Percentiles rank a stretch among this genome's conserved stretches.
These are phyloP conservation scores for Saccharomyces hybrid DNA, from an alignment of 1,139 yeast species.

Conservation along the genomic window DNA sequence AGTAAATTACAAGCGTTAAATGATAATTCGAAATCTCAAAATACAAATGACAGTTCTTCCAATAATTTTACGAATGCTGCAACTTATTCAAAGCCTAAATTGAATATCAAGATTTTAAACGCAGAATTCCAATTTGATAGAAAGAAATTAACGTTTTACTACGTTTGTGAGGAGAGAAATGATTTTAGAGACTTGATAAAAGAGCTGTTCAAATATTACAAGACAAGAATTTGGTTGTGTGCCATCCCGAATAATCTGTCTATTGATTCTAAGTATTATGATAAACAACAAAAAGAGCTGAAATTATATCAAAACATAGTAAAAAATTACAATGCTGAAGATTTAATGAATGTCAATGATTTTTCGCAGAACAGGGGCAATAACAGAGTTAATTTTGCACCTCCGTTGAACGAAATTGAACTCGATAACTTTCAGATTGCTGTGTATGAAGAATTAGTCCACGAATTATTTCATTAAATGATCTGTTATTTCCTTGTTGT, in stretches of 20 bases:
- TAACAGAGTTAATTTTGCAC: slow-evolving; percentile 24
- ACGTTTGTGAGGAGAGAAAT: slow-evolving; percentile 61
- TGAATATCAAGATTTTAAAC: slow-evolving; percentile 46
- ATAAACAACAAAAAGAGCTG: slow-evolving; percentile 25
- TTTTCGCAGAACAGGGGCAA: slow-evolving; percentile 13
- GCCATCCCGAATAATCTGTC: slow-evolving; percentile 48
- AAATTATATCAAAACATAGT: slow-evolving; percentile 31
- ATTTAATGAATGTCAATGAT: slow-evolving; percentile 18
- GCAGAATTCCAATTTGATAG: slow-evolving; percentile 96
- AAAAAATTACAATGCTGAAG: slow-evolving; percentile 27
- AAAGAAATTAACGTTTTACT: slow-evolving; percentile 86
- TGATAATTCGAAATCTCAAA: slow-evolving; percentile 11
- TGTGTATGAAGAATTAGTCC: slow-evolving; percentile 33
- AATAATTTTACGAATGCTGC: neutral
- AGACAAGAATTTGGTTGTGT: slow-evolving; percentile 96
- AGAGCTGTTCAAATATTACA: slow-evolving; percentile 85
- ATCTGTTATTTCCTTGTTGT: neutral
- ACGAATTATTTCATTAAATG: slow-evolving; percentile 15
- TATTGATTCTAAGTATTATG: slow-evolving; percentile 28
- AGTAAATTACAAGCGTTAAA: slow-evolving; percentile 32
- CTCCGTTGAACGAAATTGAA: slow-evolving; percentile 25
- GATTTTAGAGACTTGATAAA: slow-evolving; percentile 90
- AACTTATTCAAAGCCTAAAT: slow-evolving; percentile 8
- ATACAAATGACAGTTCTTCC: slow-evolving; percentile 4
- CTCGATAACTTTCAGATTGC: slow-evolving; percentile 32